Percentiles rank a stretch among this genome's conserved stretches.
These are phyloP conservation scores for Dendrocalamus sinicus DNA, from an alignment of 176 grass and related monocot species.

Conservation along the genomic window DNA sequence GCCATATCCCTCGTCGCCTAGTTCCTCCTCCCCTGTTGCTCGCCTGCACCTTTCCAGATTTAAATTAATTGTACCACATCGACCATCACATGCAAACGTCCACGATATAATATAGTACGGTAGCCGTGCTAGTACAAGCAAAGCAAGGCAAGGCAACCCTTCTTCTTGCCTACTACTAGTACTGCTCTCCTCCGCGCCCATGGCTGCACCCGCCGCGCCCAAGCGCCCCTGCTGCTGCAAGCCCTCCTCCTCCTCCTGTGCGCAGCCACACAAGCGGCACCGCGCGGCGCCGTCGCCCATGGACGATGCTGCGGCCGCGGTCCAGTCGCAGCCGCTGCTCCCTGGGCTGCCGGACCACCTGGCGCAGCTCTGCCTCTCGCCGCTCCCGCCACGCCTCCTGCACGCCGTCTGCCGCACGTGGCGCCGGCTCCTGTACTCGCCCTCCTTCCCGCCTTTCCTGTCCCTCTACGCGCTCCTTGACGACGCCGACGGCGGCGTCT, in stretches of 20 bases:
- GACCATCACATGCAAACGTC: background rate
- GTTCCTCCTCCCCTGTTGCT: no score
- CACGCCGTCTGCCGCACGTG: constrained; percentile 70
- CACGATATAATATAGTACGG: constrained; percentile 14
- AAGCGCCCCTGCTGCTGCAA: constrained; percentile 22
- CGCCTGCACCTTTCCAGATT: constrained; percentile 40
- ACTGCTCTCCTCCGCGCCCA: background rate
- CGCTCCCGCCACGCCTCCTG: constrained; percentile 56
- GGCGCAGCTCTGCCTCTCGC: constrained; percentile 64
- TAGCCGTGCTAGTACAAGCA: constrained; percentile 20
- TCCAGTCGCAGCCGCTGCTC: constrained; percentile 37
- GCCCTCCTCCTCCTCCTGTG: background rate
- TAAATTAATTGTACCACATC: constrained; percentile 44
- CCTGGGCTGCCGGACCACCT: constrained; percentile 88
- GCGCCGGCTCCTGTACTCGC: constrained; percentile 70
- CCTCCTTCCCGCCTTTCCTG: constrained; percentile 61
- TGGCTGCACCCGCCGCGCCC: constrained; percentile 47
- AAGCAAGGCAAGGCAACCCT: background rate
- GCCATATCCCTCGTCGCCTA: background rate
- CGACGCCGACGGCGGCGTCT: constrained; percentile 3
- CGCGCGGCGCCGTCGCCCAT: constrained; percentile 6
- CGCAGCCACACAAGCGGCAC: constrained; percentile 29
- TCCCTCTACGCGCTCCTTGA: constrained; percentile 65
- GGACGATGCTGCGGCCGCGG: background rate
- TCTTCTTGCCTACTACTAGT: background rate